Base-by-base conservation (phyloP, 2,329 filamentous ascomycete genomes). In the Fusarium albidum region DNA sequence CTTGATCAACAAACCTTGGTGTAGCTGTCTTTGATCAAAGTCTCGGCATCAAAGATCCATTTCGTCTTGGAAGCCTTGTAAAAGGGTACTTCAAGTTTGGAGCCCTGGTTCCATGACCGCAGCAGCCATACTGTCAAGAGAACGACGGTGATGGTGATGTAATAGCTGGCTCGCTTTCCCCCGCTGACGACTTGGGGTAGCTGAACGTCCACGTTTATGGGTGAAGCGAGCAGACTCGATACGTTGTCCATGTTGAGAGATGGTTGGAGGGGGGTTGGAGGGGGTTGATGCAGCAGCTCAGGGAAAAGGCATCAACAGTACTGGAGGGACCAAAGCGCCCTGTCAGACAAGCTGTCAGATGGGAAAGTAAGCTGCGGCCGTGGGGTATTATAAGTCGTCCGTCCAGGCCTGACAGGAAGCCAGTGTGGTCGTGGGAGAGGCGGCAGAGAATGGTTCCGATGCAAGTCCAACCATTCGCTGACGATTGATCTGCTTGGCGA, bases 1-100 rank as follows among this genome's bases (percentile, higher is more conserved):
- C 0, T 14, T 12, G 14, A 21, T 6, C n/a, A 27, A 35, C 61
- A 12, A 44, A 80, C 78, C 73, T 80, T 79, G 58, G 65, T 67
- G 52, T 82, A 82, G 62, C 79, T 82, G 37, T 81, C 77, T 45
- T 72, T 73, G 13, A 82, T 73, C 28, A 80, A 65, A 2, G 64
- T 68, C 63, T 82, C 79, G 21, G 79, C 79, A 51, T 74, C 73
- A 45, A 82, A 80, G 59, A 81, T 78, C 79, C 79, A 82, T 65
- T 76, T 80, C 43, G 73, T 69, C 61, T 77, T 77, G 7, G 77
- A 72, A 0, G 79, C 79, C 56, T 78, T 76, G 66, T 79, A 82
- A 41, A 78, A 77, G 0, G 79, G 79, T 5, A 75, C 69, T 10
- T 74, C 69, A 5, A 79, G 69, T 25, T 65, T 45, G 10, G 61